A percentile compares a stretch with the other conserved stretches of the same genome.
Conservation (phyloP, 2,329 filamentous ascomycete species). For the Aspergillus sp. region DNA sequence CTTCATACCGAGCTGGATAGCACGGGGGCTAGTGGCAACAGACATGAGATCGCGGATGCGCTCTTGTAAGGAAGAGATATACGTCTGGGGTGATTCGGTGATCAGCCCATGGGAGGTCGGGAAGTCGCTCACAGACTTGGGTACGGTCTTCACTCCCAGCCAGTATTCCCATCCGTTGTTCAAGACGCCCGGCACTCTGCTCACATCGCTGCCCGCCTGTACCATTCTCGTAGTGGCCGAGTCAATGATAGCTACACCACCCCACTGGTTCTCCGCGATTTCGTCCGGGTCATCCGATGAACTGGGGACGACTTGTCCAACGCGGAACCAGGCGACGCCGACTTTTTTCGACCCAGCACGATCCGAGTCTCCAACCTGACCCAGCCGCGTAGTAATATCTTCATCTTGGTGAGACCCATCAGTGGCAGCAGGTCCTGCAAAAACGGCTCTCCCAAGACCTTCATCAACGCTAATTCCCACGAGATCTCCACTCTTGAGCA, state of each 20-base stretch:
- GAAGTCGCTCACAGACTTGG: constrained; percentile 41
- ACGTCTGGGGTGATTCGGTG: constrained; percentile 38
- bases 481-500: constrained; percentile 83
- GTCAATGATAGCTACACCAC: constrained; percentile 81
- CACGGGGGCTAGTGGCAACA: constrained; percentile 82
- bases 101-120: constrained; percentile 36
- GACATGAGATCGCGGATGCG: constrained; percentile 80
- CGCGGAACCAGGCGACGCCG: constrained; percentile 84
- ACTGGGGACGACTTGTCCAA: constrained; percentile 66
- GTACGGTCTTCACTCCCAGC: constrained; percentile 69
- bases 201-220: constrained; percentile 82
- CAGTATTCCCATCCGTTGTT: constrained; percentile 88
- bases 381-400: constrained; percentile 54
- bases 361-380: constrained; percentile 26
- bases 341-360: constrained; percentile 46
- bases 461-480: constrained; percentile 88
- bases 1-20: constrained; percentile 81
- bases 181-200: constrained; percentile 72
- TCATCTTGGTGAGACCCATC: constrained; percentile 67
- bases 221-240: constrained; percentile 83
- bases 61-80: constrained; percentile 61
- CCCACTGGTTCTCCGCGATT: constrained; percentile 71
- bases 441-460: constrained; percentile 74
- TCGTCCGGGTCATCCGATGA: constrained; percentile 53
- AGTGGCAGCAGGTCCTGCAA: constrained; percentile 59